Evolutionary conservation across 768 basidiomycete genomes (phyloP), one percentile per base, ranked within the genome.

Genomic region (Mycena vulgaris): DNA sequence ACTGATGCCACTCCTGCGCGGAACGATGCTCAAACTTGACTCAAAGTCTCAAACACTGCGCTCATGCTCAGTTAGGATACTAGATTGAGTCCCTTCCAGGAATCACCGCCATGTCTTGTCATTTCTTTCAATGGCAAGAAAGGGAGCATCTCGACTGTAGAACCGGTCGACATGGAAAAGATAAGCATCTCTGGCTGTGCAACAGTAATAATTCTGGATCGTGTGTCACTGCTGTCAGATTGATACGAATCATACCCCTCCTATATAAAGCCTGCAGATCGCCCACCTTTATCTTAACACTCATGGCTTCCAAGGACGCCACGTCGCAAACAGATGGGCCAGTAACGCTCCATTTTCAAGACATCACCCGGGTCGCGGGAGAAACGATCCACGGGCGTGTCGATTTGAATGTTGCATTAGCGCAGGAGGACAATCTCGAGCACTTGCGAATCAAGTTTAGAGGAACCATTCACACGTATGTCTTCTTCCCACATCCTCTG

Each of bases 351-450:
- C 48, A 68, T 13, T 68, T 72, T 30, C 61, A 47, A 11, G 51
- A 67, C 33, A 27, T 72, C 5, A 64, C 62, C 7, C 65, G 70
- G 25, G 62, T 72, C 19, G 66, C 70, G 6, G 70, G 66, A 23
- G 70, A 68, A 37, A 72, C 42, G 8, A 52, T 72, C 6, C 37
- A 45, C 0, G 70, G 70, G 1, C 28, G 23, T 14, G 62, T 72
- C n/a, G 63, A 60, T 27, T 40, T 72, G 40, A 68, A 72, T 52
- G 40, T 72, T n/a, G 48, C 55, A 17, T 30, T 47, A 10, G 70
- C 70, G 9, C 70, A 64, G 25, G 66, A 68, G 30, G 70, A 67
- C 49, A 47, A 60, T 9, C 52, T 72, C n/a, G 70, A 72, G 21
- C 66, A 64, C 14, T 16, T 72, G 10, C 52, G 62, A 5, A 59